Percentiles rank a stretch among this genome's conserved stretches.
Conservation (phyloP, 352 stramenopile genomes). For the Phytophthora europaea region DNA sequence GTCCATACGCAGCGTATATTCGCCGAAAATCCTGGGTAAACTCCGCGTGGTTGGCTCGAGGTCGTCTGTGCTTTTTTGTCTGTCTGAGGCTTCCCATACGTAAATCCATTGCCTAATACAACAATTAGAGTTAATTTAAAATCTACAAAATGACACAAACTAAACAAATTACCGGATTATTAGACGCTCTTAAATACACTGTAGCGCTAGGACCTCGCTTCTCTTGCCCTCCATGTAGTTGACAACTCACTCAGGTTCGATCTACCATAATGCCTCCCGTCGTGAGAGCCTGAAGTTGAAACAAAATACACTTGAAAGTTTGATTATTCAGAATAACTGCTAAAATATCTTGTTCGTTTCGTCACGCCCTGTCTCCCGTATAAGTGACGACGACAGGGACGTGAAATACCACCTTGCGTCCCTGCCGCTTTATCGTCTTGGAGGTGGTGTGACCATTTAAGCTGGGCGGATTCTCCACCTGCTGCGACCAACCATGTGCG, state of each 20-base stretch:
- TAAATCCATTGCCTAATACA: background rate
- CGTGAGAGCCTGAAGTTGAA: background rate
- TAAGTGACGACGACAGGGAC: background rate
- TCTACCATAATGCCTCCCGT: background rate
- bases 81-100: background rate
- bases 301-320: background rate
- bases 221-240: background rate
- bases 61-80: background rate
- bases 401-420: background rate
- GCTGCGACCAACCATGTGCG: background rate
- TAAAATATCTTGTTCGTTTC: background rate
- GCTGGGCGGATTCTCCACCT: background rate
- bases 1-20: background rate
- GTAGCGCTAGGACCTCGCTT: background rate
- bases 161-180: background rate
- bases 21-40: background rate
- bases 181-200: background rate
- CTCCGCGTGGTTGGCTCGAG: background rate
- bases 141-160: background rate
- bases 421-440: background rate
- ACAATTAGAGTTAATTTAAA: background rate
- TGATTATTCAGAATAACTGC: background rate
- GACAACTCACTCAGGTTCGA: background rate
- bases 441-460: background rate
- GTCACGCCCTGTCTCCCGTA: background rate